Evolutionary conservation across 2,329 filamentous ascomycete species (phyloP).

Genomic region (Pestalotiopsis sp.): DNA sequence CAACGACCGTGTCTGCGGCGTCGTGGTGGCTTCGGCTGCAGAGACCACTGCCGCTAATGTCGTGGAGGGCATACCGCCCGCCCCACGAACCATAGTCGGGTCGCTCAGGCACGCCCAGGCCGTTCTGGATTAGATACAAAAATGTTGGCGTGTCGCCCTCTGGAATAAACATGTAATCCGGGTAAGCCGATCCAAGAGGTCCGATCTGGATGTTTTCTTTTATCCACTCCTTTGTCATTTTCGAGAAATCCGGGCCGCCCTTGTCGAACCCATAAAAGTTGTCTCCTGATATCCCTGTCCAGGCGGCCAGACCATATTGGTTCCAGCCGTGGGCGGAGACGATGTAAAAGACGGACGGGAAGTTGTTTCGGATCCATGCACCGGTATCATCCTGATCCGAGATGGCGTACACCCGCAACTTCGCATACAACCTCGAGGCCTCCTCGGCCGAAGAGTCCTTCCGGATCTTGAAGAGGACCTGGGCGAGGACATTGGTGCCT

Average conservation of each 20-base stretch:
- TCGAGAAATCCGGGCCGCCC: constrained; percentile 44
- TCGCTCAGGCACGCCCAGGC: constrained; percentile 44
- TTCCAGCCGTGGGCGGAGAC: constrained; percentile 6
- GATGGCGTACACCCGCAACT: constrained; percentile 3
- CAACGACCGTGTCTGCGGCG: constrained; percentile 15
- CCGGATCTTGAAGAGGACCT: constrained; percentile 43
- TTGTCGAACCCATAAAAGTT: constrained; percentile 22
- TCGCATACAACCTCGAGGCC: constrained; percentile 29
- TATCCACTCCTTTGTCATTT: constrained; percentile 52
- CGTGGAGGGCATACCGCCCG: constrained; percentile 37
- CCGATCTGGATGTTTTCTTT: constrained; percentile 52
- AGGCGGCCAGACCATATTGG: constrained; percentile 6
- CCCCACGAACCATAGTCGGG: constrained; percentile 51
- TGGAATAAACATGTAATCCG: constrained; percentile 48
- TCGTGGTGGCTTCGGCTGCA: constrained; percentile 10
- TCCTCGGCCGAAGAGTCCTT: constrained; percentile 28
- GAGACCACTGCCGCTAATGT: neutral
- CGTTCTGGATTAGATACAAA: constrained; percentile 49
- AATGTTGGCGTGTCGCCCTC: constrained; percentile 55
- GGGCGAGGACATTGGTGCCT: constrained; percentile 52
- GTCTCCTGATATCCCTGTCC: constrained; percentile 6
- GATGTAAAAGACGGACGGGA: constrained; percentile 5
- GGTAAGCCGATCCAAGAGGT: constrained; percentile 43
- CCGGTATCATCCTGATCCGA: constrained; percentile 8
- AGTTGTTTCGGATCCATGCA: constrained; percentile 5